Conservation (phyloP, 805 yeast genomes). For the Candida yuanshanica region DNA sequence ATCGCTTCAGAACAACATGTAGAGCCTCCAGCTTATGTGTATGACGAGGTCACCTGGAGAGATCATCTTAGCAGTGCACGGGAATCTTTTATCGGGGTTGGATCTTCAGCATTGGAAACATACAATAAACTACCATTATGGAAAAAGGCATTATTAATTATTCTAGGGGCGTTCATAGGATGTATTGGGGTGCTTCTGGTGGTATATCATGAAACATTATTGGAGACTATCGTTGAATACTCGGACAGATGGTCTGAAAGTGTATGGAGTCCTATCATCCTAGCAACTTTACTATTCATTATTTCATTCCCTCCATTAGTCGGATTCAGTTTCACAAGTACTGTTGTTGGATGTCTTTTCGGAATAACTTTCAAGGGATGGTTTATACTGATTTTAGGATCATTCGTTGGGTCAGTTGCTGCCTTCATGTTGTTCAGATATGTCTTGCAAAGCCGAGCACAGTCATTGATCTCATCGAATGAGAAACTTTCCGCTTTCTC, state of each 20-base stretch:
- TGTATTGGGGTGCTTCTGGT: slow-evolving; percentile 7
- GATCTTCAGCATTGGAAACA: slow-evolving; percentile 3
- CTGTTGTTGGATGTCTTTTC: slow-evolving; percentile 72
- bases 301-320: slow-evolving; percentile 89
- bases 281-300: slow-evolving; percentile 48
- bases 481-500: slow-evolving; percentile 69
- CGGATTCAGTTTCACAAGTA: slow-evolving; percentile 69
- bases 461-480: slow-evolving; percentile 51
- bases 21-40: background rate
- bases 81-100: background rate
- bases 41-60: background rate
- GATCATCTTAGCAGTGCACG: background rate
- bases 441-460: slow-evolving; percentile 52
- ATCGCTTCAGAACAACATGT: background rate
- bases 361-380: slow-evolving; percentile 75
- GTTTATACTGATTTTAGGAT: slow-evolving; percentile 63
- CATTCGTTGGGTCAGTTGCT: slow-evolving; percentile 67
- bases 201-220: slow-evolving; percentile 15
- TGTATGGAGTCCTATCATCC: slow-evolving; percentile 33
- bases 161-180: background rate
- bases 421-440: slow-evolving; percentile 67
- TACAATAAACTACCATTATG: slow-evolving; percentile 15
- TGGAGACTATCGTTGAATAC: slow-evolving; percentile 17
- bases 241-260: slow-evolving; percentile 21
- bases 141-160: slow-evolving; percentile 8